phyloP scores from a whole-genome alignment of 2,329 filamentous ascomycete species.

The Aspergillus sp. region DNA sequence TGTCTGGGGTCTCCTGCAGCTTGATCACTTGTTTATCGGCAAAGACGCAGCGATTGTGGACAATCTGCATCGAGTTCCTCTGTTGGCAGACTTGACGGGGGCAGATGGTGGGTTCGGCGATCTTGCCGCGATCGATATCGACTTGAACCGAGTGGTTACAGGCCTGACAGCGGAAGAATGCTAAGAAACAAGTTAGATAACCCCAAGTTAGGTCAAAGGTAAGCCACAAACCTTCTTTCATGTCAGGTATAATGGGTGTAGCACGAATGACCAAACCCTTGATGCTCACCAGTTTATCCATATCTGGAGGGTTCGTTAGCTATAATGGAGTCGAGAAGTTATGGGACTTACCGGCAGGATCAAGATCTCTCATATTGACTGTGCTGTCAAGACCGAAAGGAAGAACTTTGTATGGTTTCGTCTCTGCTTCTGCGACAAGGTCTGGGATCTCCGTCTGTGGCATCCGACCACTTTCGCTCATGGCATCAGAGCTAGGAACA shows the following conservation, averaged over 20 bases:
- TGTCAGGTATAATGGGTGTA: slow-evolving; percentile 95
- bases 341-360: slow-evolving; percentile 71
- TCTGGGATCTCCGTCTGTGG: slow-evolving; percentile 64
- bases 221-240: slow-evolving; percentile 73
- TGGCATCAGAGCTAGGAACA: slow-evolving; percentile 78
- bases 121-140: slow-evolving; percentile 92
- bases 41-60: slow-evolving; percentile 94
- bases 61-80: slow-evolving; percentile 96
- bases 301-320: slow-evolving; percentile 60
- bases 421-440: slow-evolving; percentile 74
- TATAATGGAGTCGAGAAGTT: background rate
- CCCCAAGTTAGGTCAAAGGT: background rate
- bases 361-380: slow-evolving; percentile 90
- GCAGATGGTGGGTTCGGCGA: slow-evolving; percentile 89
- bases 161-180: slow-evolving; percentile 93
- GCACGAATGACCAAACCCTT: slow-evolving; percentile 96
- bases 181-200: slow-evolving; percentile 43
- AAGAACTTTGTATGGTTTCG: slow-evolving; percentile 80
- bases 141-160: slow-evolving; percentile 92
- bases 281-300: slow-evolving; percentile 93
- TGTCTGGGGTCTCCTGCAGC: slow-evolving; percentile 94
- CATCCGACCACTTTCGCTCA: slow-evolving; percentile 46
- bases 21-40: slow-evolving; percentile 99
- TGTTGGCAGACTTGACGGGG: slow-evolving; percentile 79
- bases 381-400: slow-evolving; percentile 86